Evolutionary conservation across 495 filamentous ascomycete genomes (phyloP), one percentile per base, ranked within the genome.

Genomic region (Talaromyces proteolyticus): DNA sequence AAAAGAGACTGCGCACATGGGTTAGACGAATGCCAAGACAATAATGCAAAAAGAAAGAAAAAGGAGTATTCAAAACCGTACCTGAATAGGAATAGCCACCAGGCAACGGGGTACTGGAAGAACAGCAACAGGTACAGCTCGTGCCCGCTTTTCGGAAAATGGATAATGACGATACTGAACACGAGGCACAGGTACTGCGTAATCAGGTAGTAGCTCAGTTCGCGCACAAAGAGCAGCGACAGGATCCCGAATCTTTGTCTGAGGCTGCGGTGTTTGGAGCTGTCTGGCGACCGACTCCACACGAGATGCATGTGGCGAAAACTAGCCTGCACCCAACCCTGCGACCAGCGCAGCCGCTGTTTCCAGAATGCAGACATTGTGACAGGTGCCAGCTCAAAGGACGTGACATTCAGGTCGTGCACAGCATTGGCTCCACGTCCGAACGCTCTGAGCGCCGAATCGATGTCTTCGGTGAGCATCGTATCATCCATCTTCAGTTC

Each of bases 401-500:
- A 66, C 2, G 56, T 54, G 10, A 66, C 64, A 42, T 67, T 67
- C 22, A 66, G 45, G 24, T 67, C 64, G 29, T 67, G 64, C 4
- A 66, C 59, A 8, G 57, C 56, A 20, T 64, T 58, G 17, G 57
- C 53, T n/a, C 63, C 63, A 1, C 52, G 41, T 10, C 56, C 58
- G 44, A 62, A 53, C 16, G 67, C 67, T 18, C 67, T 58, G 5
- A 71, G 52, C 3, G 64, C 61, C 1, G 68, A 71, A 51, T 71
- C 68, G 44, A 71, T 69, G 47, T 71, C 68, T 51, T 69, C 68
- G 0, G 68, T 71, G 2, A 71, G 54, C 61, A 69, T 69, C 19
- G 51, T 40, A 8, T 60, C 66, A 42, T 71, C 62, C 68, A 71
- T 71, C 44, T 62, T 65, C 10, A 69, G 52, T 8, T 64, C 59